Percentiles rank a stretch among this genome's conserved stretches.
Conservation (phyloP, 2,329 filamentous ascomycete species). For the Trichophyton simii region DNA sequence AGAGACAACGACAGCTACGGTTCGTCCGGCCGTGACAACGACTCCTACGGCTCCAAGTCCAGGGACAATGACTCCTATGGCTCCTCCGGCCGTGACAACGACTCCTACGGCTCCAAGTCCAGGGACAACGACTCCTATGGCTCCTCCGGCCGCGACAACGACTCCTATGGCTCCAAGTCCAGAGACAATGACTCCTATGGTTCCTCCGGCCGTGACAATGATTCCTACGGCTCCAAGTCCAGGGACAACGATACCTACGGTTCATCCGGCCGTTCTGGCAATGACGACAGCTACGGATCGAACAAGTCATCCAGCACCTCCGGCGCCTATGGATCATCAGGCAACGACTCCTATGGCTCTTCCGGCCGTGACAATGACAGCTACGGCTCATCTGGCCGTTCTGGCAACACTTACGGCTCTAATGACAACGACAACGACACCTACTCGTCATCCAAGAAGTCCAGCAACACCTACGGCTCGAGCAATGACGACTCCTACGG, state of each 20-base stretch:
- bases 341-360: conserved; percentile 2
- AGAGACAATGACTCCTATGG: not conserved
- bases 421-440: not conserved
- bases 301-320: not conserved
- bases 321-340: not conserved
- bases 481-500: conserved; percentile 4
- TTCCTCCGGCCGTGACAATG: not conserved
- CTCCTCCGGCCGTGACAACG: not conserved
- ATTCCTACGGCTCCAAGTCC: not conserved
- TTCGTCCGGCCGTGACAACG: not conserved
- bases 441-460: not conserved
- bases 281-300: conserved; percentile 2
- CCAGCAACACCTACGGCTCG: not conserved
- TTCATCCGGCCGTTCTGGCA: not conserved
- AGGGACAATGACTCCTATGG: not conserved
- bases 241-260: conserved; percentile 4
- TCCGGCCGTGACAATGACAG: not conserved
- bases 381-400: not conserved
- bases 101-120: conserved; percentile 4
- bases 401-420: conserved; percentile 2
- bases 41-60: not conserved
- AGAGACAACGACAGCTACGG: conserved; percentile 4
- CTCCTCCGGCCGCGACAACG: not conserved
- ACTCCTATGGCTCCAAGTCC: not conserved
- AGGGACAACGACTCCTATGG: not conserved